A percentile compares a stretch with the other conserved stretches of the same genome.
Conservation (phyloP, 192 early-diverging fungal genomes). For the Paraglomus occultum region DNA sequence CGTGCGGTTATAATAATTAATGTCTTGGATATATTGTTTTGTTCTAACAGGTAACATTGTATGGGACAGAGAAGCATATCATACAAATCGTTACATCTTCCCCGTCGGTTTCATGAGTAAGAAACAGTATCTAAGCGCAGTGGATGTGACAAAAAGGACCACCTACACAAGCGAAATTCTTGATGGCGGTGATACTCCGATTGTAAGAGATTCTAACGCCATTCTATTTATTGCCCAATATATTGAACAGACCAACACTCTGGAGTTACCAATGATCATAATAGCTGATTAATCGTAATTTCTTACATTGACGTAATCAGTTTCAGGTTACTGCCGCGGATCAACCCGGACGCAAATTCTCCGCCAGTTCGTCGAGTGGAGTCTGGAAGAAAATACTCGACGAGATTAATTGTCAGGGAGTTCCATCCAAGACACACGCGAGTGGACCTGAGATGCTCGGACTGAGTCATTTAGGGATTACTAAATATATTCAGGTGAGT, state of each 20-base stretch:
- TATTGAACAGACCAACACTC: background rate
- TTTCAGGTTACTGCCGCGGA: constrained; percentile 71
- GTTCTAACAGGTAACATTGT: constrained; percentile 43
- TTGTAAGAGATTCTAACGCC: constrained; percentile 37
- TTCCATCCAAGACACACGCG: constrained; percentile 67
- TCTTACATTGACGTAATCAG: constrained; percentile 14
- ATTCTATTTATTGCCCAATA: background rate
- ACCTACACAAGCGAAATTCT: constrained; percentile 66
- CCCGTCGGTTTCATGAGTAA: constrained; percentile 66
- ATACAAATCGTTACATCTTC: constrained; percentile 70
- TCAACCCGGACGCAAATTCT: constrained; percentile 56
- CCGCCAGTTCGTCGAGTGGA: constrained; percentile 64
- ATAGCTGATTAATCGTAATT: background rate
- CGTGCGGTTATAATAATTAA: background rate
- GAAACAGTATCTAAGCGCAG: constrained; percentile 58
- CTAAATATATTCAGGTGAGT: constrained; percentile 69
- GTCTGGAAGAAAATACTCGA: constrained; percentile 69
- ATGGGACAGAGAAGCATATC: constrained; percentile 60
- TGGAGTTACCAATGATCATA: background rate
- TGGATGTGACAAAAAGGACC: constrained; percentile 47
- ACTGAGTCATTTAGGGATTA: constrained; percentile 62
- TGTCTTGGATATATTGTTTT: background rate
- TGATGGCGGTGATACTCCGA: constrained; percentile 58
- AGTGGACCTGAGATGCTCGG: constrained; percentile 73
- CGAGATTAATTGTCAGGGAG: constrained; percentile 54